phyloP scores from a whole-genome alignment of 495 filamentous ascomycete species.

The Cercophora samala region DNA sequence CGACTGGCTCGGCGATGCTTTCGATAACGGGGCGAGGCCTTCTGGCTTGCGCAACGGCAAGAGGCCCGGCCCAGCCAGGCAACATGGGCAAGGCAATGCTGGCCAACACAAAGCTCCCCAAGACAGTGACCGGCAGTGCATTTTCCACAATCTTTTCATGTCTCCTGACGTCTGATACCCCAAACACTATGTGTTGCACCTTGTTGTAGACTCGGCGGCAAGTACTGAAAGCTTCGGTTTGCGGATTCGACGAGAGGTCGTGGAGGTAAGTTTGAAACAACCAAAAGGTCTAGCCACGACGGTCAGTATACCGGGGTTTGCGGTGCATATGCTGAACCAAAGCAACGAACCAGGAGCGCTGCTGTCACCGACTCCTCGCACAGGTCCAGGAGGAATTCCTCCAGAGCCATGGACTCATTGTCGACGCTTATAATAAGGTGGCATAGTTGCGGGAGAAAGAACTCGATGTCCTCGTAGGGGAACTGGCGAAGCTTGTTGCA shows the following conservation, averaged over 20 bases:
- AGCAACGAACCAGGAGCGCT: constrained; percentile 60
- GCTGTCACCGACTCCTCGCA: constrained; percentile 78
- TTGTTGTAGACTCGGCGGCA: constrained; percentile 75
- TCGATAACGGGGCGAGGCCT: constrained; percentile 58
- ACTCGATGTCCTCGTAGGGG: constrained; percentile 77
- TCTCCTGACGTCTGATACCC: constrained; percentile 55
- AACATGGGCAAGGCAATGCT: constrained; percentile 54
- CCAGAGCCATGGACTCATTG: constrained; percentile 79
- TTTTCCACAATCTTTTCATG: constrained; percentile 74
- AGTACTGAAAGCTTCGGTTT: constrained; percentile 65
- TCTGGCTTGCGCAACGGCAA: constrained; percentile 70
- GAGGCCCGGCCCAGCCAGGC: constrained; percentile 62
- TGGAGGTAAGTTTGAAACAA: constrained; percentile 77
- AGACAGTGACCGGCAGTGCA: constrained; percentile 64
- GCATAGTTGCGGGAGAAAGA: constrained; percentile 77
- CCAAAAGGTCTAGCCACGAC: constrained; percentile 65
- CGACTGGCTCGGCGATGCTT: constrained; percentile 51
- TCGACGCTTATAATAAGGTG: constrained; percentile 75
- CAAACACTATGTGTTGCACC: constrained; percentile 75
- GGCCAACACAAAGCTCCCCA: constrained; percentile 67
- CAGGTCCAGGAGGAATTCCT: constrained; percentile 75
- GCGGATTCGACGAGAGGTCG: constrained; percentile 65
- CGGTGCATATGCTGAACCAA: neutral
- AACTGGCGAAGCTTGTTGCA: constrained; percentile 78
- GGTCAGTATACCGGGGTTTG: constrained; percentile 10